Base-by-base conservation (phyloP, 441 rosid species). In the Geranium incanum region DNA sequence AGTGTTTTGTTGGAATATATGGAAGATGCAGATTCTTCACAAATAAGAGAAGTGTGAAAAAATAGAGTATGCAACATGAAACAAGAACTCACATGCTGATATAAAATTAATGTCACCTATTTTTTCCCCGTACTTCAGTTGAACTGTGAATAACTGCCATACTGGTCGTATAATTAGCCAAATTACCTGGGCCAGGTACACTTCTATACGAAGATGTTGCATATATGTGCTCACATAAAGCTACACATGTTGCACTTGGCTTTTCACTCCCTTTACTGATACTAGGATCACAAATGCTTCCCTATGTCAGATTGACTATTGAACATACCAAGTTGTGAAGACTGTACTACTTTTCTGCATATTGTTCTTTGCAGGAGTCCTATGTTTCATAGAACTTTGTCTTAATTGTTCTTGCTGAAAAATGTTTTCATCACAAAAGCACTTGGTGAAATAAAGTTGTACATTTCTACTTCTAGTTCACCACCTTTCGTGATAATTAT, bases 1-100 rank as follows among this genome's bases (percentile, higher is more conserved):
- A 77, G 39, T 72, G 52, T 55, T 65, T 68, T 6, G 19, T 15
- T 15, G 19, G 70, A 55, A 66, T 37, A 55, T 60, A 16, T 60
- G 16, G 62, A 66, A 68, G 60, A 16, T 67, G 52, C 64, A 11
- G 9, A 67, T 60, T 73, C 5, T 45, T 57, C 55, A 60, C 18
- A 15, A 55, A 55, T 55, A 16, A 55, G 21, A 55, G 62, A 55
- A 55, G 62, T 16, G 16, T 15, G 16, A 5, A n/a, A 4, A 52
- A 52, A 52, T 3, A 52, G n/a, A 9, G 15, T 3, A 52, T 2
- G 59, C 13, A 52, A 3, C 15, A 52, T 15, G 16, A 12, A 52
- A 52, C 16, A 55, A 55, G 62, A 55, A 16, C 62, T 16, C 16
- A 15, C 7, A 1, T 55, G 16, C 21, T n/a, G 62, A 55, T 55